Percentiles rank a stretch among this genome's conserved stretches.
Evolutionary conservation across 108 stramenopile species (phyloP).

Genomic region (Nitzschia sp.): DNA sequence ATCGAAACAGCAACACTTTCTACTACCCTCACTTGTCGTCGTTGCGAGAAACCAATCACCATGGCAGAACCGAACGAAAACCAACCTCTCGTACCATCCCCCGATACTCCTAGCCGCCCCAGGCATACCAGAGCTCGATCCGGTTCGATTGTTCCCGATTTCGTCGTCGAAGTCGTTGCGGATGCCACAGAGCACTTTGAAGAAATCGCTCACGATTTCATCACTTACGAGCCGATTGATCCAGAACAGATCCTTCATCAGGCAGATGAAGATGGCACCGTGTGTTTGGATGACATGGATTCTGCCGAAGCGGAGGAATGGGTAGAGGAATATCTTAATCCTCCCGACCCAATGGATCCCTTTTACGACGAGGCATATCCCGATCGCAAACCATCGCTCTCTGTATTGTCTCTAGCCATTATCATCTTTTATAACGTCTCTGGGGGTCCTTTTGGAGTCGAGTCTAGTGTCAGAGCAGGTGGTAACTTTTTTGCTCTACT

Average conservation of each 20-base stretch:
- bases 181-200: background rate
- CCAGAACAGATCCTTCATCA: slow-evolving; percentile 18
- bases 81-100: no score
- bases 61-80: no score
- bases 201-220: slow-evolving; percentile 1
- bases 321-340: slow-evolving; percentile 14
- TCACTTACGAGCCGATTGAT: slow-evolving; percentile 19
- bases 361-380: background rate
- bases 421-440: slow-evolving; percentile 89
- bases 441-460: slow-evolving; percentile 95
- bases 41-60: no score
- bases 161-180: slow-evolving; percentile 11
- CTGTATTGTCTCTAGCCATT: slow-evolving; percentile 66
- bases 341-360: slow-evolving; percentile 8
- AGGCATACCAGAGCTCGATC: background rate
- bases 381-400: slow-evolving; percentile 26
- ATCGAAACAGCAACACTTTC: no score
- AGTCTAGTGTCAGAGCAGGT: slow-evolving; percentile 81
- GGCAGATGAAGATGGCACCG: slow-evolving; percentile 4
- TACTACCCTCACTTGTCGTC: no score
- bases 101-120: no score
- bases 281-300: slow-evolving; percentile 7
- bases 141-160: slow-evolving; percentile 14
- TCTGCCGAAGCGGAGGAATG: slow-evolving; percentile 14
- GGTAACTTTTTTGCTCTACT: slow-evolving; percentile 86